Base-by-base conservation (phyloP, 805 yeast genomes). In the Priceomyces melissophilus region DNA sequence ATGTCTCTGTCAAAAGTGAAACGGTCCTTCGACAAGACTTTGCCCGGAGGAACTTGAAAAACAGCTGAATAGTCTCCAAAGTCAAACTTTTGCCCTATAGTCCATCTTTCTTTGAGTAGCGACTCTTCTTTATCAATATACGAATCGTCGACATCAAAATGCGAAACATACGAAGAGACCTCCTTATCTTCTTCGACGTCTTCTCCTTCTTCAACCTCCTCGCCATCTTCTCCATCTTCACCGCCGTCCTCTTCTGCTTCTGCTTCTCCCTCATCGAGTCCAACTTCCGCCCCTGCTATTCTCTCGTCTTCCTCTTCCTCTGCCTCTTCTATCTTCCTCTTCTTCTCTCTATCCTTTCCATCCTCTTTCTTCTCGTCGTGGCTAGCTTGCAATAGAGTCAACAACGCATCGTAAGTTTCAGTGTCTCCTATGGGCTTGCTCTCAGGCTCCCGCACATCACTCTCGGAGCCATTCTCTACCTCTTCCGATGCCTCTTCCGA, bases 151-250 rank as follows among this genome's bases (percentile, higher is more conserved):
- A 76, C 67, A 36, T 81, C 83, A 60, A 84, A 90, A 58, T 90
- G 98, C 10, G 63, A 54, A 45, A 85, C 86, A 51, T 86, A 89
- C 0, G 95, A 87, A 8, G 65, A 72, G 35, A 61, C 60, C 16
- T 65, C 73, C 10, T 64, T 71, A 3, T 50, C 63, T 3, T 52
- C 63, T 8, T 47, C 57, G 2, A 53, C 60, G 12, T 54, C 61
- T 20, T 20, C 25, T 20, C 8, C 25, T 5, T 4, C 4, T 6
- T 53, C 58, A 0, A 48, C 56, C 0, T 48, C 59, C 7, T 43
- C 58, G 8, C 49, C 60, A 2, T 42, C 50, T 9, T 48, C 52
- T 6, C 47, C 54, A 1, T 44, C 57, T 2, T 50, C 48, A 5
- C 50, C 56, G 2, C 47, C 56, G 0, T 39, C 53, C n/a, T 48